These are phyloP conservation scores for Fistulinella cinereoalba DNA, from an alignment of 1,284 basidiomycete genomes.

Conservation along the genomic window DNA sequence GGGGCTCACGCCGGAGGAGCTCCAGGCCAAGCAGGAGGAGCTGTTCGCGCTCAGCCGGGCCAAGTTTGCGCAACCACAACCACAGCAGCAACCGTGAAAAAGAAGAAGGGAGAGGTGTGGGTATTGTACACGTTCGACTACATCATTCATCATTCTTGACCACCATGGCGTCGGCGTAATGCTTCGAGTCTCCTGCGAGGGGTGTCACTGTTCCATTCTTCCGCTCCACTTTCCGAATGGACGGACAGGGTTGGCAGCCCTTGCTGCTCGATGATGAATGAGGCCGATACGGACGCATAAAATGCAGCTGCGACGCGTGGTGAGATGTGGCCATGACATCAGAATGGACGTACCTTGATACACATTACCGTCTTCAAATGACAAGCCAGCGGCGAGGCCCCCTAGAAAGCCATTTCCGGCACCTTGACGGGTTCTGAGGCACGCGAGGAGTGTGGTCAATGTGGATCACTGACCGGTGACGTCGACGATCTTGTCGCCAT, in stretches of 20 bases:
- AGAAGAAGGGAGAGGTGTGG: conserved; percentile 4
- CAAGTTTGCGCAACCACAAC: conserved; percentile 58
- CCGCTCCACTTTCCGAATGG: conserved; percentile 29
- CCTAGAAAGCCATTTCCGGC: conserved; percentile 89
- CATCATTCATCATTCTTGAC: conserved; percentile 38
- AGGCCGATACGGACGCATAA: conserved; percentile 77
- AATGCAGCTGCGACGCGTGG: conserved; percentile 51
- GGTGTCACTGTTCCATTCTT: conserved; percentile 69
- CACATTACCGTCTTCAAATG: conserved; percentile 55
- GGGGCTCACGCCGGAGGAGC: conserved; percentile 89
- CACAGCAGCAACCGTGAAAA: conserved; percentile 27
- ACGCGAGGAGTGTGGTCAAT: conserved; percentile 1
- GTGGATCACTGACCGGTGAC: conserved; percentile 63
- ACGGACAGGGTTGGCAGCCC: conserved; percentile 58
- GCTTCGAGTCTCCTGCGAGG: conserved; percentile 54
- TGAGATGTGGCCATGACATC: conserved; percentile 10
- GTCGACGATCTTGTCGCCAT: conserved; percentile 63
- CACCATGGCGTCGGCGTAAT: conserved; percentile 39
- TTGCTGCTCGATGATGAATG: conserved; percentile 80
- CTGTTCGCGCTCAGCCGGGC: conserved; percentile 88
- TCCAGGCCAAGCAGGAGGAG: conserved; percentile 83
- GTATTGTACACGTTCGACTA: conserved; percentile 30
- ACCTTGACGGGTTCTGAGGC: conserved; percentile 42
- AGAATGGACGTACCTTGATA: conserved; percentile 50
- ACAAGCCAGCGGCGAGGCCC: conserved; percentile 74